Base-by-base conservation (phyloP, 164 flowering plant species). In the Piper longum region DNA sequence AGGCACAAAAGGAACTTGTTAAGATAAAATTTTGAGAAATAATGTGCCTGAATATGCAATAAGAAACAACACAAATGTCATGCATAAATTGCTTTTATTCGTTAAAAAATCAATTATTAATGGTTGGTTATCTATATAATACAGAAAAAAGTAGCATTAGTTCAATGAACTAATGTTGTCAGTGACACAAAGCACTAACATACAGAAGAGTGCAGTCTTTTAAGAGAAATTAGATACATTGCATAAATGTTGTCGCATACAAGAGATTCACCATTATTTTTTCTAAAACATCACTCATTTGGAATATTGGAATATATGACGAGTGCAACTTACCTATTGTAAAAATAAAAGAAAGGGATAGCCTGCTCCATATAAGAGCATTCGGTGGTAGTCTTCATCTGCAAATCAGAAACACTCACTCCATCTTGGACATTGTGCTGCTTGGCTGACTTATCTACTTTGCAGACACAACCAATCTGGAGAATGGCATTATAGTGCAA, bases 301-400 rank as follows among this genome's bases (percentile, higher is more conserved):
- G 52, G 6, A 12, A 48, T 45, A 8, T 1, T 48, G 12, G 14
- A 9, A 48, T 5, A 48, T 12, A 36, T 41, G 16, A 12, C 4
- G 39, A 61, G 41, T 17, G 43, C 19, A 52, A 43, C 39, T 7
- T 81, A 92, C 98, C 98, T 93, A 62, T 87, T 90, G 72, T 95
- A 95, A 73, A 95, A 71, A 82, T 95, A 91, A 78, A 95, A 84
- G 84, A 83, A 90, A 57, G 93, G 69, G 63, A 87, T 66, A 40
- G 87, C 71, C 39, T 79, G 79, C 14, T 85, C 97, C 70, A 95
- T 73, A 79, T 95, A 95, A 42, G 82, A 67, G 76, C 96, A 90
- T 73, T 91, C 99, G 16, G 99, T 81, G 51, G 99, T 95, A n/a
- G 99, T 95, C 77, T 88, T 95, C 97, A 91, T 95, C 62, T 87